A percentile compares a stretch with the other conserved stretches of the same genome.
Evolutionary conservation across 2,329 filamentous ascomycete species (phyloP).

Genomic region (Botrytis cinerea): DNA sequence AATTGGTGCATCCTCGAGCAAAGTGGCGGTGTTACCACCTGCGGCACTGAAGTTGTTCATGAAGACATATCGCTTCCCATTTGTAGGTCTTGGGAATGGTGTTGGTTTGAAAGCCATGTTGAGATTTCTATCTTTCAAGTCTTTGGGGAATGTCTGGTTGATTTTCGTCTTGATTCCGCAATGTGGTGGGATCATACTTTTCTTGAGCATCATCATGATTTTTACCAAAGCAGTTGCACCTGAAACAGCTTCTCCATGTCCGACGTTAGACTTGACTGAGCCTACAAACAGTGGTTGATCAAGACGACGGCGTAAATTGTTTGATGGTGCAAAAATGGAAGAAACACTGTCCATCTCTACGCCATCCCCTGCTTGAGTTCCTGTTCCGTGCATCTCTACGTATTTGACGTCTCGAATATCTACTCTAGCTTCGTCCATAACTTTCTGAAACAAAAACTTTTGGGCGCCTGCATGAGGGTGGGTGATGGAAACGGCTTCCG

Average conservation of each 20-base stretch:
- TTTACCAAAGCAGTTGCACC: constrained; percentile 38
- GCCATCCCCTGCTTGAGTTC: constrained; percentile 27
- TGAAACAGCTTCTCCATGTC: constrained; percentile 28
- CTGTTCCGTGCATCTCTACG: constrained; percentile 28
- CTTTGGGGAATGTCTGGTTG: constrained; percentile 36
- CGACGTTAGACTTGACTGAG: constrained; percentile 25
- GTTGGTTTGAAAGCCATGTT: constrained; percentile 31
- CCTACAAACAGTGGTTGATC: constrained; percentile 25
- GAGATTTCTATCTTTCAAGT: constrained; percentile 42
- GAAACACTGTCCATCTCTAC: constrained; percentile 26
- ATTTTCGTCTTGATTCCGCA: constrained; percentile 40
- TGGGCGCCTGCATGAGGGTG: constrained; percentile 26
- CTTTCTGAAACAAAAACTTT: constrained; percentile 23
- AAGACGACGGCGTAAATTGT: constrained; percentile 32
- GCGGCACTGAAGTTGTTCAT: constrained; percentile 52
- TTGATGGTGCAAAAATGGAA: constrained; percentile 28
- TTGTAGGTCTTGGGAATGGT: constrained; percentile 41
- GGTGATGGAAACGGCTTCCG: neutral
- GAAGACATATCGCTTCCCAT: constrained; percentile 43
- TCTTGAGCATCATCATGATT: constrained; percentile 37
- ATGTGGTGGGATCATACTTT: constrained; percentile 36
- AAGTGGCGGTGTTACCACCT: constrained; percentile 32
- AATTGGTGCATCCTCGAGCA: constrained; percentile 33
- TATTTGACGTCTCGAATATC: constrained; percentile 26
- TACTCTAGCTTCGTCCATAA: constrained; percentile 24